Conservation (phyloP, 2,329 filamentous ascomycete species). For the Cladosporium velox region DNA sequence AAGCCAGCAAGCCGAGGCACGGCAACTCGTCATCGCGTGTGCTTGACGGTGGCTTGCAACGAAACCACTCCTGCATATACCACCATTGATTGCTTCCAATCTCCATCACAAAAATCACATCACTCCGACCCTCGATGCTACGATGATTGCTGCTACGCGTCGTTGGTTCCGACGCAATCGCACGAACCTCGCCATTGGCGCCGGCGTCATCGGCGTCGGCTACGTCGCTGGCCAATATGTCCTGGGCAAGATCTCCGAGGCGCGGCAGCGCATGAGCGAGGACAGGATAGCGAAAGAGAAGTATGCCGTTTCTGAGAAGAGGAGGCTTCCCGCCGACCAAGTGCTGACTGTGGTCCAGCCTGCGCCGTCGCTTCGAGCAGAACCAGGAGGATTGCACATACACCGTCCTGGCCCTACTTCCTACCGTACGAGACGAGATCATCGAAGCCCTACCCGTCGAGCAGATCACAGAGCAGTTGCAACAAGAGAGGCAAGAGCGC, state of each 20-base stretch:
- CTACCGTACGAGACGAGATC: conserved; percentile 87
- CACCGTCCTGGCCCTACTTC: conserved; percentile 92
- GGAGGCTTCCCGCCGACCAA: background rate
- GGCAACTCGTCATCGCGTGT: conserved; percentile 6
- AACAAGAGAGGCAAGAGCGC: conserved; percentile 83
- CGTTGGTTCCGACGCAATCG: conserved; percentile 92
- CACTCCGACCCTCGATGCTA: conserved; percentile 24
- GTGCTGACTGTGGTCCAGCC: conserved; percentile 53
- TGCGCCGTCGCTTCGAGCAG: conserved; percentile 94
- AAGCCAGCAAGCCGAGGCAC: conserved; percentile 1
- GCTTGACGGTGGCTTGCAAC: conserved; percentile 5
- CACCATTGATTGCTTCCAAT: conserved; percentile 4
- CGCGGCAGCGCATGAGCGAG: conserved; percentile 92
- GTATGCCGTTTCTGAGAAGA: conserved; percentile 52
- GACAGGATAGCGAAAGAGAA: conserved; percentile 97
- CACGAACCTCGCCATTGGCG: conserved; percentile 83
- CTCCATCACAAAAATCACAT: background rate
- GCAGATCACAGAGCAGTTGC: conserved; percentile 87
- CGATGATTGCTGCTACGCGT: conserved; percentile 72
- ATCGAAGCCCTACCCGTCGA: conserved; percentile 87
- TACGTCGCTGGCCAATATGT: conserved; percentile 95
- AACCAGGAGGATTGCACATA: conserved; percentile 99
- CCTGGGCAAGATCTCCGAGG: conserved; percentile 85
- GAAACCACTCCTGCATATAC: conserved; percentile 2
- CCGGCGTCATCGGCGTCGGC: conserved; percentile 82